Evolutionary conservation across 2,329 filamentous ascomycete genomes (phyloP), one percentile per base, ranked within the genome.

Genomic region (Allantophomopsis cytisporea): DNA sequence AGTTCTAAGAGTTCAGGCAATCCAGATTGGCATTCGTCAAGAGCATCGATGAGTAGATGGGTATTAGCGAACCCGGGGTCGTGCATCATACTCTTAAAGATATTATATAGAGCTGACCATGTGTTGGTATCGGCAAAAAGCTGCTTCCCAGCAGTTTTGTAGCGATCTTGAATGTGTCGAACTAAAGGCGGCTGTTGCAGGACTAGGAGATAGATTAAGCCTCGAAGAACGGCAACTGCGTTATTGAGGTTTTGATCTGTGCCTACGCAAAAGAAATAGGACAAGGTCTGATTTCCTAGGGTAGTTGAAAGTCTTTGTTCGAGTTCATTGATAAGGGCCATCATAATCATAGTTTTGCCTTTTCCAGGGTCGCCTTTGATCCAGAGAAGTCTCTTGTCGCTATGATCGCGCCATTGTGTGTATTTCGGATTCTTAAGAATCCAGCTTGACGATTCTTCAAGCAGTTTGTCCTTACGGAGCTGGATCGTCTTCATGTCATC

Each of bases 241-340:
- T 46, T 63, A 41, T 63, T 66, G 14, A 64, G 18, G 1, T 46
- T 39, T 1, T 40, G 10, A 33, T 66, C 48, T 4, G 56, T 58
- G 7, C 51, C 50, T 45, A 70, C 56, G 46, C 60, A 69, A 49
- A 69, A 63, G 48, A 65, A 65, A 41, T 47, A 61, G 2, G 48
- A 43, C 18, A 50, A n/a, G n/a, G n/a, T n/a, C n/a, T n/a, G n/a
- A n/a, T n/a, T n/a, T n/a, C n/a, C n/a, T n/a, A n/a, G n/a, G n/a
- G n/a, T n/a, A 20, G 18, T 20, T 20, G 18, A 20, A 4, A 20
- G 18, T 4, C 4, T 4, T 20, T 20, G 4, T 20, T 20, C 18
- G 4, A 20, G 18, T 20, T 20, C 18, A 15, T 39, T 15, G 23
- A 30, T 18, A 11, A 41, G 13, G 21, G 11, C 23, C 5, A 41